Base-by-base conservation (phyloP, 2,329 filamentous ascomycete genomes). In the Pseudocercospora vitis region DNA sequence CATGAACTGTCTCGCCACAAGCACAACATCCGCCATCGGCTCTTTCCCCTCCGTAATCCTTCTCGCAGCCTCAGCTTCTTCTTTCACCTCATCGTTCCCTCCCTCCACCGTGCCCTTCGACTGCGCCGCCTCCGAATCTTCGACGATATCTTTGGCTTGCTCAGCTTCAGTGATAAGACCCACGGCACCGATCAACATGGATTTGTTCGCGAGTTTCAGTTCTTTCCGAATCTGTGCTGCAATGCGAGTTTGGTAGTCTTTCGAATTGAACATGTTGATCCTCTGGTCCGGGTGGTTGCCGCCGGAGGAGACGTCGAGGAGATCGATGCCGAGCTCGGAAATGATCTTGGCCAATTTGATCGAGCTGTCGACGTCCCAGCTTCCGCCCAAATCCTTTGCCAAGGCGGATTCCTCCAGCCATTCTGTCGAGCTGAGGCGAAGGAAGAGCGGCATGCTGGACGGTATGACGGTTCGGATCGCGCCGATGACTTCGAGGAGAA, bases 221-320 rank as follows among this genome's bases (percentile, higher is more conserved):
- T 70, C 68, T 32, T 69, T 66, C 21, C 75, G 70, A 35, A 81
- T 29, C 35, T 21, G 18, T 23, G 53, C 69, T 0, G 78, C 78
- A 31, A 81, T 74, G 37, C 74, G 72, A 6, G 71, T 74, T 58
- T 81, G 77, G 57, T 80, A 81, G 51, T 78, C 75, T n/a, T 69
- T 71, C 3, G 63, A 52, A 9, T 61, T 53, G 59, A 73, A 71
- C 35, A 68, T 64, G 39, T 75, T 66, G 62, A 80, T 74, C 7
- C 67, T 74, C 50, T 71, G 69, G 65, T 82, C 74, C 29, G 76
- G 71, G 67, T 84, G 81, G 66, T 88, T 87, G 31, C 88, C 91
- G 28, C 84, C 89, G 1, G 84, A 86, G 63, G 85, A 89, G 50
- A 95, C 83, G 69, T 96, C 91, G 14, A 96, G 78, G n/a, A 95